A percentile compares a stretch with the other conserved stretches of the same genome.
These are phyloP conservation scores for Hanseniaspora pseudoguilliermondii DNA, from an alignment of 805 yeast species.

Conservation along the genomic window DNA sequence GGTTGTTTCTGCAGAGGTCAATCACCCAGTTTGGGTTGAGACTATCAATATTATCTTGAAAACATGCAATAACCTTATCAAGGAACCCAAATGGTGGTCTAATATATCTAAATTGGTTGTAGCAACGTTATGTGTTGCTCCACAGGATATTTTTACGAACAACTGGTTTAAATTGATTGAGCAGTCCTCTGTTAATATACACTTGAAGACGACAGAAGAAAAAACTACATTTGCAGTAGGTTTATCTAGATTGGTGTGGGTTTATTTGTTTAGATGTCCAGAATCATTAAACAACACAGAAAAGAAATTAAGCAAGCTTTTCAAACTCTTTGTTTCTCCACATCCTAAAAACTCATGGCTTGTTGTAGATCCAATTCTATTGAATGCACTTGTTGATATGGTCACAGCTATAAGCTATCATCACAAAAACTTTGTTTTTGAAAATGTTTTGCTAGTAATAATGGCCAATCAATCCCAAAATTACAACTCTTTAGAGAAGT, in stretches of 20 bases:
- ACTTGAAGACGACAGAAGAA: constrained; percentile 43
- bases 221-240: constrained; percentile 51
- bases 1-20: constrained; percentile 79
- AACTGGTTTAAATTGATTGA: constrained; percentile 66
- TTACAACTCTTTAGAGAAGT: constrained; percentile 43
- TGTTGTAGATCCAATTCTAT: constrained; percentile 45
- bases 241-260: constrained; percentile 73
- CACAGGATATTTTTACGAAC: constrained; percentile 56
- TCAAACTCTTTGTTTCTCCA: constrained; percentile 42
- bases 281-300: constrained; percentile 83
- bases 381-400: constrained; percentile 56
- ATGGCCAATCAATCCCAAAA: constrained; percentile 23
- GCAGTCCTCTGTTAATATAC: constrained; percentile 43
- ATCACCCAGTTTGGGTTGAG: constrained; percentile 88
- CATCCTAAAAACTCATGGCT: constrained; percentile 68
- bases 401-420: constrained; percentile 69
- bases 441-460: constrained; percentile 61
- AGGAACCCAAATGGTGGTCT: constrained; percentile 47
- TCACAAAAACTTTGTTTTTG: constrained; percentile 67
- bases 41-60: constrained; percentile 55
- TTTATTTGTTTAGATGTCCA: constrained; percentile 68
- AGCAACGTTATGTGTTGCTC: constrained; percentile 67
- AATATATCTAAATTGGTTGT: constrained; percentile 54
- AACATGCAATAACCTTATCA: constrained; percentile 35
- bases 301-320: constrained; percentile 56